Evolutionary conservation across 1,139 yeast species (phyloP).

Genomic region (Yamadazyma dushanensis): DNA sequence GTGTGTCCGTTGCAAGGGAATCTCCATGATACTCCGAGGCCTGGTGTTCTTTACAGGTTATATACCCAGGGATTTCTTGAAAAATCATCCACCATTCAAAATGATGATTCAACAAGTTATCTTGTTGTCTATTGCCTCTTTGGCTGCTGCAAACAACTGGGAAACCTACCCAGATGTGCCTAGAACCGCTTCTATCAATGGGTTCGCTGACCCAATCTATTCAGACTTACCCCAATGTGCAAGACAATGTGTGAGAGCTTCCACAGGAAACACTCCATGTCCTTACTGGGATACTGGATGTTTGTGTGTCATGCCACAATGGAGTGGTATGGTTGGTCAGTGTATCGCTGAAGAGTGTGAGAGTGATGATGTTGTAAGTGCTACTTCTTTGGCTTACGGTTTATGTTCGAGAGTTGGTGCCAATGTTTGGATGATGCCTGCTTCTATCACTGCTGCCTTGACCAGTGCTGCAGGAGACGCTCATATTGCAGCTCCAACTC

Average conservation of each 20-base stretch:
- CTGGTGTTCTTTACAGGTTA: no score
- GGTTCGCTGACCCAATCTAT: conserved; percentile 53
- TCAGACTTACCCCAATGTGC: conserved; percentile 45
- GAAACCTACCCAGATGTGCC: conserved; percentile 50
- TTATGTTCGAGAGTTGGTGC: conserved; percentile 50
- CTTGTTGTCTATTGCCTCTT: conserved; percentile 4
- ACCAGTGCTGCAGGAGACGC: conserved; percentile 18
- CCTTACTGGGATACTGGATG: conserved; percentile 59
- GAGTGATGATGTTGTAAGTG: conserved; percentile 39
- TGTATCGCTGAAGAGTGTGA: conserved; percentile 44
- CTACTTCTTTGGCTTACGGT: conserved; percentile 43
- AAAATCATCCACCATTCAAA: neutral
- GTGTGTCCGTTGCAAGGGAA: no score
- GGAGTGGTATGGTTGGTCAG: conserved; percentile 47
- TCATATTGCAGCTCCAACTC: conserved; percentile 14
- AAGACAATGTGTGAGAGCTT: conserved; percentile 36
- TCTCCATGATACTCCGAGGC: no score
- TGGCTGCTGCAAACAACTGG: conserved; percentile 17
- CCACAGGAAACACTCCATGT: conserved; percentile 44
- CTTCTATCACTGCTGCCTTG: conserved; percentile 31
- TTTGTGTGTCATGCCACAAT: conserved; percentile 52
- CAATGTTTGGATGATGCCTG: conserved; percentile 47
- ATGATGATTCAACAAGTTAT: neutral
- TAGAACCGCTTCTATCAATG: conserved; percentile 50
- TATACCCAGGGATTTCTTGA: neutral